Base-by-base conservation (phyloP, 495 filamentous ascomycete genomes). In the Tuber melanosporum region DNA sequence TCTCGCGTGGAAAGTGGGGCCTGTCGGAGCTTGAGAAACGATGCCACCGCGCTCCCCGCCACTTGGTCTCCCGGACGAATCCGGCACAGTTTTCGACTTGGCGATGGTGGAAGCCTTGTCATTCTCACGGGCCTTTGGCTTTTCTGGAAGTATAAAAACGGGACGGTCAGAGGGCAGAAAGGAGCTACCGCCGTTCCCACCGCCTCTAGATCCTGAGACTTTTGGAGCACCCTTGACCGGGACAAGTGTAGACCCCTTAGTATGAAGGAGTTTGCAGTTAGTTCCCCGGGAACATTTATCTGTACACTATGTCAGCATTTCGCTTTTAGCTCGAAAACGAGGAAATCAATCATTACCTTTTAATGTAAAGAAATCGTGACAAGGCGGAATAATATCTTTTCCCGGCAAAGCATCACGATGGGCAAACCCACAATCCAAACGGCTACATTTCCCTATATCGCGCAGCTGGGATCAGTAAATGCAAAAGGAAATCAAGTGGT, bases 271-370 rank as follows among this genome's bases (percentile, higher is more conserved):
- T 14, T 19, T 36, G 41, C 78, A 80, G 36, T 39, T 17, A 20
- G 62, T 15, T 32, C 44, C 45, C 36, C 49, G 17, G 71, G 42
- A 8, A 36, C 78, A 80, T 15, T 57, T 44, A 32, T 70, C 78
- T 80, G n/a, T 36, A 19, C 26, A 42, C 20, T 36, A 43, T 32
- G 71, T 80, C 73, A 80, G 73, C 32, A 66, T 32, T 66, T 32
- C 26, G 57, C 57, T 32, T 49, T 66, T 66, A 32, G 57, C 57
- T 32, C n/a, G 57, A 66, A 66, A 66, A 66, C 57, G 57, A 66
- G n/a, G 57, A 52, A 71, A 73, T 36, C 43, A 15, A 5, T 26
- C 9, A 74, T 47, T 80, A 80, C 78, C 71, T 80, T 47, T 80
- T 47, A 47, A 32, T 41, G 45, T 73, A 43, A 80, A 17, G 74